Percentiles rank a stretch among this genome's conserved stretches.
phyloP scores from a whole-genome alignment of 2,329 filamentous ascomycete genomes.

The Thielaviopsis musarum region DNA sequence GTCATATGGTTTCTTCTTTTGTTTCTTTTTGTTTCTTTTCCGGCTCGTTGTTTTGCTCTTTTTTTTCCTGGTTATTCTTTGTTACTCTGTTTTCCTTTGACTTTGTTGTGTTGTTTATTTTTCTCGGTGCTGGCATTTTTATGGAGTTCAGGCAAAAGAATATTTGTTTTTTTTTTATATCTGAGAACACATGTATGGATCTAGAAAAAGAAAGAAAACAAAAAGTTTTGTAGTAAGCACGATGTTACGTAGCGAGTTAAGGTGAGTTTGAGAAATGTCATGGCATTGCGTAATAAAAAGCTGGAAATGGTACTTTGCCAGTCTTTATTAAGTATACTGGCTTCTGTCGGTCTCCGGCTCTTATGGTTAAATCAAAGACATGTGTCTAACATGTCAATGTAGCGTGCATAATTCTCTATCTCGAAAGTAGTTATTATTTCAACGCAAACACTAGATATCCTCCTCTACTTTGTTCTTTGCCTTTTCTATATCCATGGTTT shows the following conservation, averaged over 20 bases:
- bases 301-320: too few species aligned
- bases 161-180: slow-evolving; percentile 9
- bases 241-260: neutral
- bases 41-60: neutral
- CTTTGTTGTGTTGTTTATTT: slow-evolving; percentile 8
- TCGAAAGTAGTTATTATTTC: too few species aligned
- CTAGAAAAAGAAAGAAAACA: neutral
- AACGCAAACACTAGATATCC: too few species aligned
- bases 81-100: neutral
- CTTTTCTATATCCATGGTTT: too few species aligned
- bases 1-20: slow-evolving; percentile 11
- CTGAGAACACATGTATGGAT: neutral
- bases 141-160: slow-evolving; percentile 13
- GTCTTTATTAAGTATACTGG: too few species aligned
- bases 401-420: too few species aligned
- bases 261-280: neutral
- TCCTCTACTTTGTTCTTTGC: too few species aligned
- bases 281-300: too few species aligned
- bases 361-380: neutral
- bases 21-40: slow-evolving; percentile 4
- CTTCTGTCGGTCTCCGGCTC: too few species aligned
- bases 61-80: neutral
- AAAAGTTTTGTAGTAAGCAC: neutral
- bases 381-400: too few species aligned
- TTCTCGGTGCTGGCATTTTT: slow-evolving; percentile 11